Evolutionary conservation across 306 rosid species (phyloP).

Genomic region (Cucumis melo): DNA sequence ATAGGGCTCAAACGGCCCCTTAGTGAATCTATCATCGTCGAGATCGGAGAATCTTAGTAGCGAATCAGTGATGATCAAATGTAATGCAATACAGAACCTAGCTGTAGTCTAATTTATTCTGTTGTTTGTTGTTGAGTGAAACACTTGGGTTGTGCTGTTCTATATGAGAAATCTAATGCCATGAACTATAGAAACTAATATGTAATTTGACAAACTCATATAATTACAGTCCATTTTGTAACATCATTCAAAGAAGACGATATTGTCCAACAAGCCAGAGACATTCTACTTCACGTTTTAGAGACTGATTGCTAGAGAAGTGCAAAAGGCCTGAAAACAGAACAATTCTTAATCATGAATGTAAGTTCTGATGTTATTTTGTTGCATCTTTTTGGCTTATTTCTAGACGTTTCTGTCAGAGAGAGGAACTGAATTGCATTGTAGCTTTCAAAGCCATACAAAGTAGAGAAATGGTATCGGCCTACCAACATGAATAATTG

Average conservation of each 20-base stretch:
- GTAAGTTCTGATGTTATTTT: background rate
- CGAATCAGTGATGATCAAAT: background rate
- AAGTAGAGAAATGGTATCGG: background rate
- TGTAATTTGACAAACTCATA: constrained; percentile 10
- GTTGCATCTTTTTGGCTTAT: background rate
- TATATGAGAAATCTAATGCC: background rate
- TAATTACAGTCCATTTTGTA: constrained; percentile 47
- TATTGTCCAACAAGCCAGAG: constrained; percentile 26
- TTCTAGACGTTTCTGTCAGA: background rate
- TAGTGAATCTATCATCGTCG: background rate
- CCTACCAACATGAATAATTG: background rate
- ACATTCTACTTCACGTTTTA: constrained; percentile 58
- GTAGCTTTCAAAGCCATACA: background rate
- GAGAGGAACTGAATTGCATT: background rate
- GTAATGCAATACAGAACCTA: background rate
- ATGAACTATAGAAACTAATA: background rate
- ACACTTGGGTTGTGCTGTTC: background rate
- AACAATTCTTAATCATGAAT: background rate
- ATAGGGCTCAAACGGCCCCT: too few relatives aligned
- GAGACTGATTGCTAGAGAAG: constrained; percentile 24
- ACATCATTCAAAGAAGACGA: constrained; percentile 50
- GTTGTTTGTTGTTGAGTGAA: background rate
- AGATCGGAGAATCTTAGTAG: background rate
- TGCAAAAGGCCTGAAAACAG: background rate
- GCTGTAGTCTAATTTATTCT: background rate